phyloP scores from a whole-genome alignment of 2,329 filamentous ascomycete species.

The Beauveria medogensis region DNA sequence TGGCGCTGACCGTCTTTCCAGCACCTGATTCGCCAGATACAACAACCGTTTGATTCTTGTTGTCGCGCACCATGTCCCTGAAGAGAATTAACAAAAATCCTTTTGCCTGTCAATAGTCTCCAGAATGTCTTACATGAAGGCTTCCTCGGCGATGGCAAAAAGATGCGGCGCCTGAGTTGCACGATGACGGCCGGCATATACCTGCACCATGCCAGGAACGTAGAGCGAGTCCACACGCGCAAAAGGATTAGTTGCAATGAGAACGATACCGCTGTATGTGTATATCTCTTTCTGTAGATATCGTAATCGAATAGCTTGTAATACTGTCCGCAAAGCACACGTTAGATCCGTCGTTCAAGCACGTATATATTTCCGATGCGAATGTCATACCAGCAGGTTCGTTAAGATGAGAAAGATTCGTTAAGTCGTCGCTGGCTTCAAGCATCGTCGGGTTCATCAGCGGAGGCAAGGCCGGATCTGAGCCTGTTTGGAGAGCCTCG shows the following conservation, averaged over 20 bases:
- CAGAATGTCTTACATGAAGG: constrained; percentile 68
- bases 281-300: constrained; percentile 99
- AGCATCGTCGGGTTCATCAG: constrained; percentile 98
- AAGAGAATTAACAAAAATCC: constrained; percentile 27
- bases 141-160: constrained; percentile 97
- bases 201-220: constrained; percentile 98
- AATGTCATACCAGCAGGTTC: constrained; percentile 76
- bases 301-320: constrained; percentile 94
- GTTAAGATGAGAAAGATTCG: constrained; percentile 94
- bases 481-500: constrained; percentile 67
- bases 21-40: constrained; percentile 99
- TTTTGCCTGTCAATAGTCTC: neutral
- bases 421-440: constrained; percentile 96
- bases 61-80: constrained; percentile 93
- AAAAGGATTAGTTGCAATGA: constrained; percentile 98
- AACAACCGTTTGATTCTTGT: constrained; percentile 94
- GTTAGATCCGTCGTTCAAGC: constrained; percentile 16
- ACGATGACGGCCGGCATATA: constrained; percentile 94
- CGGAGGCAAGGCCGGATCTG: constrained; percentile 73
- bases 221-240: constrained; percentile 96
- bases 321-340: constrained; percentile 46
- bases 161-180: constrained; percentile 95
- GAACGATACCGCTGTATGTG: constrained; percentile 96
- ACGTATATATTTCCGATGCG: neutral
- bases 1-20: constrained; percentile 97